Evolutionary conservation across 495 filamentous ascomycete genomes (phyloP), one percentile per base, ranked within the genome.

Genomic region (Pyronema domesticum): DNA sequence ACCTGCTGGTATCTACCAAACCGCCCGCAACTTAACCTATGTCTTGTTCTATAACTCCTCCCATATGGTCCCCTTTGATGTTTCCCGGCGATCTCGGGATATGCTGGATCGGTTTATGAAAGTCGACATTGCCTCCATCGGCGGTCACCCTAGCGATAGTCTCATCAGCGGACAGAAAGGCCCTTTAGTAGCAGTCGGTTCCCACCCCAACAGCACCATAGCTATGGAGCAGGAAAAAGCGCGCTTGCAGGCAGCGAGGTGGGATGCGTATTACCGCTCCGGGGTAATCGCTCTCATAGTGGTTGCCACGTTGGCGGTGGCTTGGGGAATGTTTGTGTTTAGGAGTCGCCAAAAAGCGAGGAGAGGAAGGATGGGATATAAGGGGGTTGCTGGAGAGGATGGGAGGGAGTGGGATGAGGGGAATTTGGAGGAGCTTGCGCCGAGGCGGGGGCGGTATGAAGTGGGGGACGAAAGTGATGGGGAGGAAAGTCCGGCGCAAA

Each of bases 51-150:
- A 94, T 73, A 95, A 96, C 69, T 78, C 85, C 34, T 87, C 81
- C 50, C 91, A 98, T 67, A 98, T 98, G 91, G 91, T 95, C 3
- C 91, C 91, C 6, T 96, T 87, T 66, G 89, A 98, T 66, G 83
- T 81, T 59, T 80, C 93, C 10, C 79, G 87, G 19, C 80, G 88
- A 47, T 84, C 80, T 7, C 79, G 91, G 46, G 91, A 96, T 66
- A 98, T 98, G 93, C 79, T 95, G 8, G 91, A 96, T 67, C 82
- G 91, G 14, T 95, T 96, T 68, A 86, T 95, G 73, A 79, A 79
- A 35, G 88, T 98, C 18, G 86, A 98, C 65, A 95, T 96, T 57
- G 82, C 76, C 58, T 82, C 78, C 65, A 95, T 96, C 54, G 91
- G 91, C 55, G 89, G 89, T 39, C 66, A 68, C 40, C 91, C 91